These are phyloP conservation scores for Falciphora oryzae DNA, from an alignment of 2,329 filamentous ascomycete species.

Conservation along the genomic window DNA sequence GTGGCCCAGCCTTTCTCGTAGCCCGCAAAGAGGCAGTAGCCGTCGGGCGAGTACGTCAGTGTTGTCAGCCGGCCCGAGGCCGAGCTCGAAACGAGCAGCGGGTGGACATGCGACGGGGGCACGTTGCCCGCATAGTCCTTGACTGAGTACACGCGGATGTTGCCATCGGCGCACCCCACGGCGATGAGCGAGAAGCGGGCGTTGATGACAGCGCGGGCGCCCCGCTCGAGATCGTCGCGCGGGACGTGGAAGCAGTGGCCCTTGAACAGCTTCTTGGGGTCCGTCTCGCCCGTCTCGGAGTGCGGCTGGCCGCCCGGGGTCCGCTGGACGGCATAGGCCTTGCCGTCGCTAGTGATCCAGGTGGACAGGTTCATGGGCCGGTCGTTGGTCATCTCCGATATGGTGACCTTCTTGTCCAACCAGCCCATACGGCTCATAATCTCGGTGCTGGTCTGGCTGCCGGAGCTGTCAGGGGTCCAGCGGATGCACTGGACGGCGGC, in stretches of 20 bases:
- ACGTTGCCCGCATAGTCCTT: slow-evolving; percentile 93
- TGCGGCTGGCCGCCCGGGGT: slow-evolving; percentile 36
- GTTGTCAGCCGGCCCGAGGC: slow-evolving; percentile 68
- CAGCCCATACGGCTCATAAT: slow-evolving; percentile 81
- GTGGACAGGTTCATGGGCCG: slow-evolving; percentile 92
- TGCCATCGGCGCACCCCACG: slow-evolving; percentile 73
- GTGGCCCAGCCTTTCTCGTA: slow-evolving; percentile 91
- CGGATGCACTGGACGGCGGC: slow-evolving; percentile 95
- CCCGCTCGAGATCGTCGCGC: slow-evolving; percentile 50
- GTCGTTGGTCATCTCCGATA: slow-evolving; percentile 86
- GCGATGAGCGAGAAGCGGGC: slow-evolving; percentile 92
- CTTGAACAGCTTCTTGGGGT: slow-evolving; percentile 67
- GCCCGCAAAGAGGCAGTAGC: slow-evolving; percentile 91
- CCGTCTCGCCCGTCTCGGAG: slow-evolving; percentile 36
- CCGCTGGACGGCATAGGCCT: slow-evolving; percentile 85
- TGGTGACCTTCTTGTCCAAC: slow-evolving; percentile 69
- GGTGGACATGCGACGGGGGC: slow-evolving; percentile 74
- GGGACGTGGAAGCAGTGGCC: slow-evolving; percentile 88
- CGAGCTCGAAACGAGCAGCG: slow-evolving; percentile 58
- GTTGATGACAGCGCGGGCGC: slow-evolving; percentile 77
- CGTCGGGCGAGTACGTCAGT: slow-evolving; percentile 85
- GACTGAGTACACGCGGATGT: slow-evolving; percentile 83
- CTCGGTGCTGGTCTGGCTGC: slow-evolving; percentile 85
- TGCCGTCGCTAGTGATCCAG: slow-evolving; percentile 86
- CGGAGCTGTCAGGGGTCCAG: slow-evolving; percentile 79